Conservation (phyloP, 2,329 filamentous ascomycete species). For the Claviceps purpurea region DNA sequence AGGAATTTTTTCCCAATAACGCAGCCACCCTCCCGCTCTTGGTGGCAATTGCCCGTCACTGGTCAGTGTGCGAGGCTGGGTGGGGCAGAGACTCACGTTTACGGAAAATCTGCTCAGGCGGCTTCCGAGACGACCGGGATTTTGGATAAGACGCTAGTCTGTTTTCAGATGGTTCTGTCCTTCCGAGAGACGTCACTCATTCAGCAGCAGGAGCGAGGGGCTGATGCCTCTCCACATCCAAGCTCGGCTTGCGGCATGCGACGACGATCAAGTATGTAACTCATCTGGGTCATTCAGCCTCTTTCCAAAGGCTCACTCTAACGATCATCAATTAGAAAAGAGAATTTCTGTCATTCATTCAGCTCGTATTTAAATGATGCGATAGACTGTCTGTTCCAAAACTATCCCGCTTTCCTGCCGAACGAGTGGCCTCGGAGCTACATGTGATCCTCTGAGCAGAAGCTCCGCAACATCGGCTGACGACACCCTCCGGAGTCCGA, state of each 20-base stretch:
- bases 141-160: not conserved
- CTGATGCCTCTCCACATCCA: not conserved
- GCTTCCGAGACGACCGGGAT: constrained; percentile 3
- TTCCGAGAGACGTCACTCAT: not conserved
- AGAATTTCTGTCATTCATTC: not conserved
- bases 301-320: not conserved
- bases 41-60: not conserved
- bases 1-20: not conserved
- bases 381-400: not conserved
- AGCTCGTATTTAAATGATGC: not conserved
- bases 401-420: not conserved
- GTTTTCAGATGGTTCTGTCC: not conserved
- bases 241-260: constrained; percentile 1
- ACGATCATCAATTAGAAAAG: not conserved
- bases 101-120: constrained; percentile 13
- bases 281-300: not conserved
- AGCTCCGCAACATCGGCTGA: constrained; percentile 1
- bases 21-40: not conserved
- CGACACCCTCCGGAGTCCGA: not conserved
- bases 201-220: not conserved
- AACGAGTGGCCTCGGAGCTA: not conserved
- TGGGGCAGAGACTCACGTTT: not conserved
- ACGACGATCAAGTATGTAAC: not conserved
- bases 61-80: not conserved
- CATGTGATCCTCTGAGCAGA: not conserved